phyloP scores from a whole-genome alignment of 768 basidiomycete genomes.

The Phylloporus sp. region DNA sequence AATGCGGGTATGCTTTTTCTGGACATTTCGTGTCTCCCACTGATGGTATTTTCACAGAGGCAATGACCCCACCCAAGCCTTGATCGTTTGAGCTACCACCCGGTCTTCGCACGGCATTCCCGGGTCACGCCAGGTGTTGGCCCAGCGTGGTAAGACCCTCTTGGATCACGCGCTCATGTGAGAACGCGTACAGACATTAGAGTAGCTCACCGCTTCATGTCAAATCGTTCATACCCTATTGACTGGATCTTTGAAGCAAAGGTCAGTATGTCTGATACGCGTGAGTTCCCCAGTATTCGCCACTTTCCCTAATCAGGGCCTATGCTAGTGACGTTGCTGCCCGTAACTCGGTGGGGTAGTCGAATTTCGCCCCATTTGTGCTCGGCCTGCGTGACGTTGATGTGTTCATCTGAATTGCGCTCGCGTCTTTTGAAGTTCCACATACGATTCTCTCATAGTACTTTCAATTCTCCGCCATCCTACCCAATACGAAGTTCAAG shows the following conservation, averaged over 20 bases:
- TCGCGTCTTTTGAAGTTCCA: no score
- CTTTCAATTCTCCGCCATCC: background rate
- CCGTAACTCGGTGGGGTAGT: no score
- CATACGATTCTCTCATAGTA: constrained; percentile 9
- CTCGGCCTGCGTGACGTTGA: no score
- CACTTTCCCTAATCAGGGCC: background rate
- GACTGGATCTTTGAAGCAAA: no score
- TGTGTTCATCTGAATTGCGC: no score
- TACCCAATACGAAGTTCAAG: background rate
- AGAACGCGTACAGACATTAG: constrained; percentile 16
- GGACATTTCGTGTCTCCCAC: background rate
- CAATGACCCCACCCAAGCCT: constrained; percentile 29
- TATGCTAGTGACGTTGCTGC: background rate
- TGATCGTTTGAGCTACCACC: constrained; percentile 20
- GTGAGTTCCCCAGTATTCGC: background rate
- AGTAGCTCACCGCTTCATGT: constrained; percentile 12
- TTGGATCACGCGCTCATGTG: constrained; percentile 11
- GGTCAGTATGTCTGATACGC: background rate
- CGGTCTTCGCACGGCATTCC: background rate
- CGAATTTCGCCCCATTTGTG: no score
- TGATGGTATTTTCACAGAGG: constrained; percentile 21
- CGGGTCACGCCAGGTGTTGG: background rate
- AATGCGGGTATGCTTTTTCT: constrained; percentile 68
- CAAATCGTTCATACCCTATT: constrained; percentile 3
- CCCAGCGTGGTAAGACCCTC: constrained; percentile 11